These are phyloP conservation scores for Elaeis oleifera DNA, from an alignment of 202 grass and related monocot species.

Conservation along the genomic window DNA sequence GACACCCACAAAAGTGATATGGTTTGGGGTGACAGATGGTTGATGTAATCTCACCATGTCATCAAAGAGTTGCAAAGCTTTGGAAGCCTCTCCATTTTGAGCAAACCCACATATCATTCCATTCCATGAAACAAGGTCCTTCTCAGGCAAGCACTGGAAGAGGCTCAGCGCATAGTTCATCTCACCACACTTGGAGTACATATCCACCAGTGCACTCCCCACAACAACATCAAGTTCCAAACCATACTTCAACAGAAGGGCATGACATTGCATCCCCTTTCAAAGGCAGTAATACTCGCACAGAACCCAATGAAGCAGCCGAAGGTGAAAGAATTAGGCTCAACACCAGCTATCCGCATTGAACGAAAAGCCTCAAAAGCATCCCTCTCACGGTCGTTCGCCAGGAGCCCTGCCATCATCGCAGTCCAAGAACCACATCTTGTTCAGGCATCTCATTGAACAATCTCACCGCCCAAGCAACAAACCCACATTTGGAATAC, in stretches of 20 bases:
- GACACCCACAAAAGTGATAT: slow-evolving; percentile 34
- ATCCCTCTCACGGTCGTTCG: slow-evolving; percentile 6
- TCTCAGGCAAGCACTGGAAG: slow-evolving; percentile 27
- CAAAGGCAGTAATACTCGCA: slow-evolving; percentile 6
- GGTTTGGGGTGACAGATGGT: slow-evolving; percentile 19
- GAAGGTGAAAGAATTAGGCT: slow-evolving; percentile 40
- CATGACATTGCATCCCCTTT: slow-evolving; percentile 28
- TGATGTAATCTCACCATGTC: slow-evolving; percentile 13
- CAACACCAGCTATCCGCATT: slow-evolving; percentile 15
- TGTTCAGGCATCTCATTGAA: slow-evolving; percentile 28
- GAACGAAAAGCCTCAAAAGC: slow-evolving; percentile 24
- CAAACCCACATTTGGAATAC: slow-evolving; percentile 25
- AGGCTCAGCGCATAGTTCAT: slow-evolving; percentile 22
- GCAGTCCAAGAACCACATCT: slow-evolving; percentile 31
- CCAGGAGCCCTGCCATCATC: slow-evolving; percentile 22
- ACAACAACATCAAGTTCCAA: slow-evolving; percentile 21
- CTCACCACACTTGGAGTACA: slow-evolving; percentile 33
- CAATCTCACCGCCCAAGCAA: slow-evolving; percentile 21
- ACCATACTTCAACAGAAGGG: slow-evolving; percentile 32
- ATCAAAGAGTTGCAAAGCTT: slow-evolving; percentile 30
- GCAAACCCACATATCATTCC: slow-evolving; percentile 26
- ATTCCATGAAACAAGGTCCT: slow-evolving; percentile 36
- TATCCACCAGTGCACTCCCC: slow-evolving; percentile 26
- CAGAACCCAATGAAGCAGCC: slow-evolving; percentile 25
- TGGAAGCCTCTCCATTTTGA: slow-evolving; percentile 21